These are phyloP conservation scores for Tetrahymena malaccensis DNA, from an alignment of 73 alveolate species.

Conservation along the genomic window DNA sequence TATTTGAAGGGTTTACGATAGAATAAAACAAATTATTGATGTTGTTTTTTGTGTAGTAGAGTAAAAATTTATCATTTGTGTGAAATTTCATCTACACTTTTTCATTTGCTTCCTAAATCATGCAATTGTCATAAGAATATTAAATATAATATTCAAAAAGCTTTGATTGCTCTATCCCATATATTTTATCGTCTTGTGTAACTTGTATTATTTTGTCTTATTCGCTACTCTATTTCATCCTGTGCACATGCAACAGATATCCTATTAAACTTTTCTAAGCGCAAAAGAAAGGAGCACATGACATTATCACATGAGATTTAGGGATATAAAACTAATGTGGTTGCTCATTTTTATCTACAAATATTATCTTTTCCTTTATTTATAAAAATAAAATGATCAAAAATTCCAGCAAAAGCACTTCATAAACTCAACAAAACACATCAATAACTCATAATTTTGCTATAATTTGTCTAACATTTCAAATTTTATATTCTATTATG, in stretches of 20 bases:
- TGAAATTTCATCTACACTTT: not conserved
- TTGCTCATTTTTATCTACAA: not conserved
- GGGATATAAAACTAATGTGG: not conserved
- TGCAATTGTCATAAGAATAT: not conserved
- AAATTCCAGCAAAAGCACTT: too few relatives aligned
- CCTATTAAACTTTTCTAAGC: not conserved
- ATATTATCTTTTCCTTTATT: not conserved
- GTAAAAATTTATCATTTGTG: not conserved
- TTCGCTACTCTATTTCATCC: not conserved
- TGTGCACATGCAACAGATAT: not conserved
- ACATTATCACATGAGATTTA: not conserved
- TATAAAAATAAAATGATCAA: too few relatives aligned
- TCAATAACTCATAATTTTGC: not conserved
- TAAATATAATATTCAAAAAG: not conserved
- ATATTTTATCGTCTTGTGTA: not conserved
- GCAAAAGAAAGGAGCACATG: not conserved
- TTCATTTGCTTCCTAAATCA: not conserved
- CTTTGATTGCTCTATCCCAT: not conserved
- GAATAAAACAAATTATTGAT: not conserved
- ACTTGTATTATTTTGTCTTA: not conserved
- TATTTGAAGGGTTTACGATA: not conserved
- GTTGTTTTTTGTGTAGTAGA: not conserved
- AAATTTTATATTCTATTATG: too few relatives aligned
- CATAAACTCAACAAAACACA: too few relatives aligned
- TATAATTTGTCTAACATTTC: too few relatives aligned